Base-by-base conservation (phyloP, 192 early-diverging fungal species). In the Physocladia obscura region DNA sequence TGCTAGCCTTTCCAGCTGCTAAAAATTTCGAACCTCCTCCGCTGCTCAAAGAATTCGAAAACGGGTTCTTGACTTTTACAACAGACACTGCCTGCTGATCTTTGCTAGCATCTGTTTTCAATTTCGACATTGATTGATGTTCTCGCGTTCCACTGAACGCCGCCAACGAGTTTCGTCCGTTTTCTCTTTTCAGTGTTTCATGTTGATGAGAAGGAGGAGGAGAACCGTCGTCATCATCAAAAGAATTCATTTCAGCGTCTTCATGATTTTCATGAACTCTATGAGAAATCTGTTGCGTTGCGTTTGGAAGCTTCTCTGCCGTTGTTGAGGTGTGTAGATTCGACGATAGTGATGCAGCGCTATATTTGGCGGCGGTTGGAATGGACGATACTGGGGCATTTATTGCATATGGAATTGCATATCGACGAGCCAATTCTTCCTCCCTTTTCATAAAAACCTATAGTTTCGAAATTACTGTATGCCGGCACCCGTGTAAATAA, bases 61-160 rank as follows among this genome's bases (percentile, higher is more conserved):
- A 68, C 17, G 65, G 65, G 29, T 68, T 68, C 54, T 68, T 68
- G 52, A 57, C 51, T 57, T 37, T 54, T 15, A 29, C 49, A 49
- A 29, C 51, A 54, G 51, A 6, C 8, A 26, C 5, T 35, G 29
- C 21, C 5, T 21, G 57, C 57, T 19, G 24, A 58, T 13, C 57
- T 36, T 22, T 31, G n/a, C n/a, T n/a, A n/a, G n/a, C n/a, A 29
- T 58, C 57, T 44, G 40, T 44, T 44, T 44, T 44, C 8, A 44
- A 8, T 44, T 44, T 44, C n/a, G 40, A 8, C 40, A 44, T 44
- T n/a, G 40, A 44, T 13, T 44, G 40, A 13, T 44, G 40, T n/a
- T n/a, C n/a, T n/a, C 40, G 40, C 40, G 40, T 13, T 44, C 11
- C 11, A 8, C 8, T 44, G 11, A 44, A 44, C 11, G n/a, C 40